Conservation (phyloP, 192 early-diverging fungal species). For the Backusella mclennaniae region DNA sequence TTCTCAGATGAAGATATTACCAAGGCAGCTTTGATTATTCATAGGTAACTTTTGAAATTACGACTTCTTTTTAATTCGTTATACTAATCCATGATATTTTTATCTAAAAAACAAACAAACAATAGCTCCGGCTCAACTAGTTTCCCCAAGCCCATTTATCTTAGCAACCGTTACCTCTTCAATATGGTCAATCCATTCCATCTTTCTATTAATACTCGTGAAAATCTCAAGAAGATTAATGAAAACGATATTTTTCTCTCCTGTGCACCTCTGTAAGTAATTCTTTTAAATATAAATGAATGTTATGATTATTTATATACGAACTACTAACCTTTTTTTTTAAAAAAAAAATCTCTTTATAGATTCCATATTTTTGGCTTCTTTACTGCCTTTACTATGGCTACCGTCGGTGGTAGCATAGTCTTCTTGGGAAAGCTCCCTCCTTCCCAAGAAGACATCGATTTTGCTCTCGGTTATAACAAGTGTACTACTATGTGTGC, state of each 20-base stretch:
- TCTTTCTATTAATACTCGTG: not conserved
- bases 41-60: not conserved
- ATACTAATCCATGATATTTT: not conserved
- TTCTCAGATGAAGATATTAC: not conserved
- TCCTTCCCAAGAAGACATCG: constrained; percentile 2
- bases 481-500: constrained; percentile 7
- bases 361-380: constrained; percentile 15
- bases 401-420: not conserved
- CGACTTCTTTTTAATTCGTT: not conserved
- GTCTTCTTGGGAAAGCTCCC: constrained; percentile 14
- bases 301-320: not conserved
- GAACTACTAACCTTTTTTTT: not conserved
- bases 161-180: not conserved
- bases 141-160: constrained; percentile 10
- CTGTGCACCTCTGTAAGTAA: constrained; percentile 11
- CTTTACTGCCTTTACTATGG: not conserved
- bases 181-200: not conserved
- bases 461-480: not conserved
- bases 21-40: constrained; percentile 8
- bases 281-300: not conserved
- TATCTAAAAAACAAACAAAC: too few relatives aligned
- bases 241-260: not conserved
- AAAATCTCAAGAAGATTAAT: not conserved
- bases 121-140: constrained; percentile 5
- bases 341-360: not conserved